Percentiles rank a stretch among this genome's conserved stretches.
These are phyloP conservation scores for Cordyceps cateniannulata DNA, from an alignment of 2,329 filamentous ascomycete genomes.

Conservation along the genomic window DNA sequence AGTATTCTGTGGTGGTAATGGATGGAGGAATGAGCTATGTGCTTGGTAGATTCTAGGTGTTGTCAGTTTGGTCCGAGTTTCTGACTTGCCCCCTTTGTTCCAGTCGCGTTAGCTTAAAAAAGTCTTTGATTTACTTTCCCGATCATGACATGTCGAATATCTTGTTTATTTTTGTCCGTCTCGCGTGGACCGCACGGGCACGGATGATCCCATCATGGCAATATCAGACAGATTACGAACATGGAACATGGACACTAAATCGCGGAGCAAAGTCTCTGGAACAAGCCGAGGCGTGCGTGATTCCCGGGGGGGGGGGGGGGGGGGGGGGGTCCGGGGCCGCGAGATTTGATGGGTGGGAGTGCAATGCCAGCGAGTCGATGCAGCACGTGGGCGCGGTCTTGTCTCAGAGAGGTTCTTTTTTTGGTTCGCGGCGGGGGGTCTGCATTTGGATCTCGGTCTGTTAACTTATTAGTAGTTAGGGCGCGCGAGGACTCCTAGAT, in stretches of 20 bases:
- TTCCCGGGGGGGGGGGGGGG: too few relatives aligned
- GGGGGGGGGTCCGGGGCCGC: too few relatives aligned
- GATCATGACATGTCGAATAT: too few relatives aligned
- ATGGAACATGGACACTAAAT: not conserved
- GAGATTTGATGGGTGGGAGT: not conserved
- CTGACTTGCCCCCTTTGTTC: too few relatives aligned
- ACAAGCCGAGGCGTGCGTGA: too few relatives aligned
- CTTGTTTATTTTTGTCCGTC: not conserved
- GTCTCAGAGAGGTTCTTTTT: not conserved
- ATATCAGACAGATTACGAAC: not conserved
- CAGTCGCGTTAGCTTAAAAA: too few relatives aligned
- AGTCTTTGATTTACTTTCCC: too few relatives aligned
- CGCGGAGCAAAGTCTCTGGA: not conserved
- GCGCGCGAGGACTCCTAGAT: too few relatives aligned
- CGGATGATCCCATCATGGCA: not conserved
- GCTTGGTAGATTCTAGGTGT: not conserved
- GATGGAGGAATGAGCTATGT: not conserved
- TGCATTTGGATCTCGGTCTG: not conserved
- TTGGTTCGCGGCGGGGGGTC: not conserved
- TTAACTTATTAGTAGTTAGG: not conserved
- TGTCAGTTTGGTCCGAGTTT: too few relatives aligned
- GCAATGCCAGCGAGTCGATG: conserved; percentile 3
- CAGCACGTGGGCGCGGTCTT: conserved; percentile 2
- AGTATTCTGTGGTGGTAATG: too few relatives aligned
- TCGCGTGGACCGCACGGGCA: too few relatives aligned